These are phyloP conservation scores for Diaporthe vaccinii DNA, from an alignment of 2,329 filamentous ascomycete species.

Conservation along the genomic window DNA sequence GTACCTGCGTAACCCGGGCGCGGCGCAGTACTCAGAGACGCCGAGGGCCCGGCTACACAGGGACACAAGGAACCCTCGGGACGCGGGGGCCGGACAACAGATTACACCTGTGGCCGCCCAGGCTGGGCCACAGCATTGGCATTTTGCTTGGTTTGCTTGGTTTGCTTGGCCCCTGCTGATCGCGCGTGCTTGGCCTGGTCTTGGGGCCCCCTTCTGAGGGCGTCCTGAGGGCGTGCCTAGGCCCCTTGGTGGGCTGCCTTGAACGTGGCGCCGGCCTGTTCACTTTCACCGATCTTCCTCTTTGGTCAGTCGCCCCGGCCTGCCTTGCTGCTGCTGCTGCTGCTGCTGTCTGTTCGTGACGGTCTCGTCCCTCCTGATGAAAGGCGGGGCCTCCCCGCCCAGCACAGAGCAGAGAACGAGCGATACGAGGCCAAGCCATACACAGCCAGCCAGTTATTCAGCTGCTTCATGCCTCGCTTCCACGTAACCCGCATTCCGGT, in stretches of 20 bases:
- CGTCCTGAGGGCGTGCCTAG: slow-evolving; percentile 13
- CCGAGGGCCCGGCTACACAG: slow-evolving; percentile 3
- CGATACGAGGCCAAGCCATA: slow-evolving; percentile 24
- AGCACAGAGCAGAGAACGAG: not conserved
- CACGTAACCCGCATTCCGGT: slow-evolving; percentile 7
- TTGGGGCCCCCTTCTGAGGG: slow-evolving; percentile 17
- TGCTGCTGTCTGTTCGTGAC: not conserved
- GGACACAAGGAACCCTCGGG: not conserved
- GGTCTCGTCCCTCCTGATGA: not conserved
- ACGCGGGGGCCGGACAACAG: not conserved
- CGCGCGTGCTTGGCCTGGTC: slow-evolving; percentile 21
- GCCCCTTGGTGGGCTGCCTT: slow-evolving; percentile 3
- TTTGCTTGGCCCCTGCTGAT: slow-evolving; percentile 32
- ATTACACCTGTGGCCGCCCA: slow-evolving; percentile 5
- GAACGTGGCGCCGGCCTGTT: slow-evolving; percentile 18
- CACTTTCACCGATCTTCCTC: slow-evolving; percentile 7
- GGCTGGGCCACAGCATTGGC: slow-evolving; percentile 29
- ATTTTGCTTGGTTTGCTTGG: slow-evolving; percentile 38
- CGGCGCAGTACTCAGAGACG: slow-evolving; percentile 5
- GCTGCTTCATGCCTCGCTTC: slow-evolving; percentile 22
- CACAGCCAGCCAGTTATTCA: slow-evolving; percentile 17
- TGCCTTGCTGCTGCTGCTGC: not conserved
- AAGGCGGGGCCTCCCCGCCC: slow-evolving; percentile 18
- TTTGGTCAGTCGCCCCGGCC: not conserved
- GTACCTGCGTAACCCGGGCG: slow-evolving; percentile 2